Conservation (phyloP, 192 early-diverging fungal genomes). For the Podila epigama region DNA sequence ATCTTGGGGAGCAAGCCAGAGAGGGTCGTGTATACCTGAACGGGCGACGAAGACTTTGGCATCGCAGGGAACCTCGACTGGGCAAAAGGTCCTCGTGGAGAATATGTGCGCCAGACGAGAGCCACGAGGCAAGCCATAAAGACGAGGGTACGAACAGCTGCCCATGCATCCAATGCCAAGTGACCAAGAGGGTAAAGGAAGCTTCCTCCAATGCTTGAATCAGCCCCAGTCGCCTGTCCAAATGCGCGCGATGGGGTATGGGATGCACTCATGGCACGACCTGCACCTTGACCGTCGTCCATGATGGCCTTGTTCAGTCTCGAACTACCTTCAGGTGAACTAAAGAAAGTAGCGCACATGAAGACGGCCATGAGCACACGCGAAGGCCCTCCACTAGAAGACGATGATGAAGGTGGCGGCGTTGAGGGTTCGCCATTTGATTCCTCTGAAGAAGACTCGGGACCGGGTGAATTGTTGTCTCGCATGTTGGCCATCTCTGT, state of each 20-base stretch:
- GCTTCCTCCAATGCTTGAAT: not conserved
- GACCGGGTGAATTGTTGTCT: constrained; percentile 13
- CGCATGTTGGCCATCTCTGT: constrained; percentile 4
- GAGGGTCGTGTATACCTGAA: constrained; percentile 28
- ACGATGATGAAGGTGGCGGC: constrained; percentile 48
- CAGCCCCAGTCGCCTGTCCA: not conserved
- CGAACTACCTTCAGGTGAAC: constrained; percentile 38
- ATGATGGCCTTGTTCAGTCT: constrained; percentile 26
- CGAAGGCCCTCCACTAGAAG: constrained; percentile 30
- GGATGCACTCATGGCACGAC: constrained; percentile 34
- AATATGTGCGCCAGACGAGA: constrained; percentile 39
- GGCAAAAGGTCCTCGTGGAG: constrained; percentile 31
- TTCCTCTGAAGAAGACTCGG: constrained; percentile 23
- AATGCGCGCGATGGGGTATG: constrained; percentile 2
- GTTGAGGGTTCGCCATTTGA: constrained; percentile 24
- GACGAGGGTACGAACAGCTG: constrained; percentile 25
- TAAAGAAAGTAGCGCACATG: constrained; percentile 65
- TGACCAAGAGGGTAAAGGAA: constrained; percentile 8
- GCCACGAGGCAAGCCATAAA: constrained; percentile 45
- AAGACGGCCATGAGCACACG: constrained; percentile 68
- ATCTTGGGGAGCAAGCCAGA: constrained; percentile 39
- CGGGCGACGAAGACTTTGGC: constrained; percentile 27
- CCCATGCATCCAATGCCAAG: constrained; percentile 41
- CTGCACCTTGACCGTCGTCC: constrained; percentile 41
- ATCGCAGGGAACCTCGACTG: constrained; percentile 43